Percentiles rank a stretch among this genome's conserved stretches.
These are phyloP conservation scores for Myriosclerotinia scirpicola DNA, from an alignment of 2,329 filamentous ascomycete genomes.

Conservation along the genomic window DNA sequence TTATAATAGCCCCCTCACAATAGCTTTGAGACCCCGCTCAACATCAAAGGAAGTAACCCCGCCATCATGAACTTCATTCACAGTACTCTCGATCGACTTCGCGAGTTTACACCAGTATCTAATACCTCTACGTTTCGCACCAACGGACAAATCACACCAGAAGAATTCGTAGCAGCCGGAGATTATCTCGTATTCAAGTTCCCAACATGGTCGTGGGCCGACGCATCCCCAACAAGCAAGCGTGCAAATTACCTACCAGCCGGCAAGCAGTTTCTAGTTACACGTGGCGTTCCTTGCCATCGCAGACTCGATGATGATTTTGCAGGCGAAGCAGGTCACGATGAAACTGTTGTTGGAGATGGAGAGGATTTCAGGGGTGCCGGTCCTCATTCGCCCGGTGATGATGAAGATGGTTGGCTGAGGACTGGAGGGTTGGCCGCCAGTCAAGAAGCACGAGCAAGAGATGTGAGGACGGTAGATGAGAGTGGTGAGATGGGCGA, in stretches of 20 bases:
- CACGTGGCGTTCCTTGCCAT: constrained; percentile 90
- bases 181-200: constrained; percentile 99
- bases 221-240: constrained; percentile 77
- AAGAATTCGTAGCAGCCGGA: constrained; percentile 92
- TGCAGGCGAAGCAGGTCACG: constrained; percentile 80
- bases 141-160: constrained; percentile 93
- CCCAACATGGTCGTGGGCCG: constrained; percentile 95
- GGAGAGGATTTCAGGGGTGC: constrained; percentile 62
- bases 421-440: constrained; percentile 78
- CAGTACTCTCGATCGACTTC: constrained; percentile 86
- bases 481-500: constrained; percentile 85
- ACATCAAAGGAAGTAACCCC: constrained; percentile 23
- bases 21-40: constrained; percentile 18
- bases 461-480: constrained; percentile 84
- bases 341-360: constrained; percentile 82
- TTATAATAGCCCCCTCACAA: not conserved
- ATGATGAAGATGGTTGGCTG: constrained; percentile 86
- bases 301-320: constrained; percentile 91
- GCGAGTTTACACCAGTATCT: constrained; percentile 86
- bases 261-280: constrained; percentile 94
- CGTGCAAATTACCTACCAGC: constrained; percentile 78
- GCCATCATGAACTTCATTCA: constrained; percentile 80
- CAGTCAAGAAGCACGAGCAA: constrained; percentile 72
- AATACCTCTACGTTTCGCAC: constrained; percentile 91
- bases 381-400: constrained; percentile 48